phyloP scores from a whole-genome alignment of 495 filamentous ascomycete genomes.

The Elaphomyces granulatus region DNA sequence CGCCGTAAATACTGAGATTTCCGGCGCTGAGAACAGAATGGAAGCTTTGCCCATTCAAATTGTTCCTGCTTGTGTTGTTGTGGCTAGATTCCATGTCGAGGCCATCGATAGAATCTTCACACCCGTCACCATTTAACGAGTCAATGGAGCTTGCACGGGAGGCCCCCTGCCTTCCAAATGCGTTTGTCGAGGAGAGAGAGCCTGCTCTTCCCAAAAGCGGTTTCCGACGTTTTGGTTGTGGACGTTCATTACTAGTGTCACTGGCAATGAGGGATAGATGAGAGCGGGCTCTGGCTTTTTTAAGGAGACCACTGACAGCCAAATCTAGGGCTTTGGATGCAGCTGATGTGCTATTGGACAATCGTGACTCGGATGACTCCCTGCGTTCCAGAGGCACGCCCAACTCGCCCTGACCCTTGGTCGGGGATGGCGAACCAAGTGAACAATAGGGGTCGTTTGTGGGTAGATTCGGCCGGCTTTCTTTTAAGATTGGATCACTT shows the following conservation, averaged over 20 bases:
- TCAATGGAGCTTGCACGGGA: slow-evolving; percentile 41
- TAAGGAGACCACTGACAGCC: slow-evolving; percentile 26
- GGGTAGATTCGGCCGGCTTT: slow-evolving; percentile 1
- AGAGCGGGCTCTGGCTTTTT: slow-evolving; percentile 23
- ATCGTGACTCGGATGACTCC: slow-evolving; percentile 7
- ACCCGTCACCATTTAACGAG: slow-evolving; percentile 40
- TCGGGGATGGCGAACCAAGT: slow-evolving; percentile 16
- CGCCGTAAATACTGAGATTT: slow-evolving; percentile 20
- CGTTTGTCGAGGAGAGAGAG: slow-evolving; percentile 22
- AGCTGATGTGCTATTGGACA: slow-evolving; percentile 3
- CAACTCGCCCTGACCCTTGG: slow-evolving; percentile 5
- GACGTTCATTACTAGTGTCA: slow-evolving; percentile 6
- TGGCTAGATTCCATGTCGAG: slow-evolving; percentile 15
- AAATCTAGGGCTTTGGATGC: slow-evolving; percentile 22
- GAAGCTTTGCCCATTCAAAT: slow-evolving; percentile 15
- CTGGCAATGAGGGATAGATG: slow-evolving; percentile 18
- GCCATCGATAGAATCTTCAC: slow-evolving; percentile 32
- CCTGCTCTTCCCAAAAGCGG: slow-evolving; percentile 37
- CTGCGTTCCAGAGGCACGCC: slow-evolving; percentile 7
- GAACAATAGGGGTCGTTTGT: no score
- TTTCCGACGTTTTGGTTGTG: slow-evolving; percentile 16
- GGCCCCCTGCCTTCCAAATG: slow-evolving; percentile 6
- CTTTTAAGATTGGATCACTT: no score
- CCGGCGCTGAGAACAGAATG: slow-evolving; percentile 22
- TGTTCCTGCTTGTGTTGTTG: slow-evolving; percentile 13